Conservation (phyloP, 352 stramenopile genomes). For the Phytophthora cactorum region DNA sequence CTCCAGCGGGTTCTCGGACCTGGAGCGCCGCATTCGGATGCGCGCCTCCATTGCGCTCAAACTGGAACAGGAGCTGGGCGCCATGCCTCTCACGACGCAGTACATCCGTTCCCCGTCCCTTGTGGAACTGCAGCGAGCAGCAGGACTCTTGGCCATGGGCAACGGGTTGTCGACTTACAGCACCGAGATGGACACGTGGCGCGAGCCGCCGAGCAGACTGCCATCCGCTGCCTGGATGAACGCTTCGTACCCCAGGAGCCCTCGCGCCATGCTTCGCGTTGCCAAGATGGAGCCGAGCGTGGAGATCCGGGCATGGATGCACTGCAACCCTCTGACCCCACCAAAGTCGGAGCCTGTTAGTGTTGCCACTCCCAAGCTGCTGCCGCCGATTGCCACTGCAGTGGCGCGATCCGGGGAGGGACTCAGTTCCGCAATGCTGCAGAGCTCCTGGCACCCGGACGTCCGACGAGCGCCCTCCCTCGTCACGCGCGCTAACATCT, state of each 20-base stretch:
- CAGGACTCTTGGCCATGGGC: conserved; percentile 27
- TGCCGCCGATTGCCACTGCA: conserved; percentile 46
- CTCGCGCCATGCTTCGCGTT: conserved; percentile 47
- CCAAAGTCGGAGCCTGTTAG: conserved; percentile 16
- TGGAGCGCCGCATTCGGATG: conserved; percentile 44
- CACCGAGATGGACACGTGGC: conserved; percentile 30
- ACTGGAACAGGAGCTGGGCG: conserved; percentile 41
- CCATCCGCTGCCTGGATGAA: conserved; percentile 32
- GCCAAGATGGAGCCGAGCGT: conserved; percentile 35
- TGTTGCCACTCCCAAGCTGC: conserved; percentile 10
- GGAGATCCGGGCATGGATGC: conserved; percentile 26
- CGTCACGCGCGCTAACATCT: conserved; percentile 37
- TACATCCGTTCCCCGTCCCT: conserved; percentile 40
- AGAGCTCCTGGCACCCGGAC: conserved; percentile 38
- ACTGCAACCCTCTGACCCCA: conserved; percentile 5
- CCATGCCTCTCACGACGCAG: conserved; percentile 39
- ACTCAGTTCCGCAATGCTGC: conserved; percentile 27
- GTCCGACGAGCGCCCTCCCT: conserved; percentile 28
- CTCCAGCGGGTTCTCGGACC: conserved; percentile 24
- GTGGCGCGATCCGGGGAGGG: conserved; percentile 42
- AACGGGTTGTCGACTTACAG: conserved; percentile 10
- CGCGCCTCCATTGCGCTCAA: conserved; percentile 45
- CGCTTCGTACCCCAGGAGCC: conserved; percentile 38
- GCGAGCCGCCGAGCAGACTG: conserved; percentile 20
- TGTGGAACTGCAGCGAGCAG: conserved; percentile 36